These are phyloP conservation scores for Mercurialis annua DNA, from an alignment of 345 rosid genomes.

Conservation along the genomic window DNA sequence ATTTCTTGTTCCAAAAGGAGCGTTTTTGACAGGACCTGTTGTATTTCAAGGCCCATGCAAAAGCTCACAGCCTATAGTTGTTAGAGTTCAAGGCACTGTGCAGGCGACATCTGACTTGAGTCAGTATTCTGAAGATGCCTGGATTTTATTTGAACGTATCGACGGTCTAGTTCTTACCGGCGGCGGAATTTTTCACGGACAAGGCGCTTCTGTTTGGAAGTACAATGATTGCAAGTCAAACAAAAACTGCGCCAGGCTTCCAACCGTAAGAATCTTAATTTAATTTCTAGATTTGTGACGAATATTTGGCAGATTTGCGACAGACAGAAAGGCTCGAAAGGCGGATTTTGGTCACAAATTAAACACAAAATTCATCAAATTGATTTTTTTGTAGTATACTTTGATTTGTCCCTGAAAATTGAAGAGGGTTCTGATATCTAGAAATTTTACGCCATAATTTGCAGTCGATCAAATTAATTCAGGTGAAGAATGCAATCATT, in stretches of 20 bases:
- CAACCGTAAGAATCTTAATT: too few species aligned
- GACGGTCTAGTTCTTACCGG: constrained; percentile 47
- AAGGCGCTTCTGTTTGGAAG: constrained; percentile 43
- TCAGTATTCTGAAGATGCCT: constrained; percentile 26
- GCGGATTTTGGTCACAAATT: too few species aligned
- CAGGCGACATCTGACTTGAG: constrained; percentile 31
- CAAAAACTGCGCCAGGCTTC: constrained; percentile 34
- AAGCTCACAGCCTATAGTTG: constrained; percentile 17
- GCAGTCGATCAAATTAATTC: constrained; percentile 39
- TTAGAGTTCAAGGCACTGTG: constrained; percentile 47
- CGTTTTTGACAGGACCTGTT: constrained; percentile 39
- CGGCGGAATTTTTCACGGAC: constrained; percentile 55
- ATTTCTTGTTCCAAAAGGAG: constrained; percentile 42
- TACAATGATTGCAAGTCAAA: constrained; percentile 36
- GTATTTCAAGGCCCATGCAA: constrained; percentile 60
- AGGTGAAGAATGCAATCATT: constrained; percentile 58
- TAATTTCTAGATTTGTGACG: too few species aligned
- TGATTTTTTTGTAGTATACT: too few species aligned
- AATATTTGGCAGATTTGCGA: too few species aligned
- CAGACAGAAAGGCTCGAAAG: too few species aligned
- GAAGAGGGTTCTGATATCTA: too few species aligned
- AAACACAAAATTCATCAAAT: too few species aligned
- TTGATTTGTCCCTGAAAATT: too few species aligned
- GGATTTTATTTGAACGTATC: constrained; percentile 50
- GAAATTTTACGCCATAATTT: too few species aligned